These are phyloP conservation scores for Aspergillus tanneri DNA, from an alignment of 2,329 filamentous ascomycete species.

Conservation along the genomic window DNA sequence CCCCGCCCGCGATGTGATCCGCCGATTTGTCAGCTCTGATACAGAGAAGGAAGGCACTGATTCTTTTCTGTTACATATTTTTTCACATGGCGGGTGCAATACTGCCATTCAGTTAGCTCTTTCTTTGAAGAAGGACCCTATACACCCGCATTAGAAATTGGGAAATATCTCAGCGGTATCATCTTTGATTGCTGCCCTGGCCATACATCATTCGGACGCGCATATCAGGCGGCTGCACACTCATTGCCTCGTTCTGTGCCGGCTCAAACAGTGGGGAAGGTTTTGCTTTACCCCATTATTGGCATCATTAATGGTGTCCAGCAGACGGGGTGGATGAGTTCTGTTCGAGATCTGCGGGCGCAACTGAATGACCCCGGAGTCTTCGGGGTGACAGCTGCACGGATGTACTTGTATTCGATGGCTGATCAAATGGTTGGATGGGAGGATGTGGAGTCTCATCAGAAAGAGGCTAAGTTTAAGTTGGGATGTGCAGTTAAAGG, in stretches of 20 bases:
- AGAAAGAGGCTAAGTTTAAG: conserved; percentile 13
- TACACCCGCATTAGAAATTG: neutral
- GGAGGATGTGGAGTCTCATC: conserved; percentile 21
- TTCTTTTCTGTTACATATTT: conserved; percentile 16
- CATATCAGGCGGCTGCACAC: conserved; percentile 9
- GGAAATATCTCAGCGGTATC: conserved; percentile 3
- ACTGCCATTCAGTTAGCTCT: conserved; percentile 9
- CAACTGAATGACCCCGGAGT: conserved; percentile 19
- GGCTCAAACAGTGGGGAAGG: conserved; percentile 12
- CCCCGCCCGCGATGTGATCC: conserved; percentile 7
- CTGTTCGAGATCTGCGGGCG: conserved; percentile 14
- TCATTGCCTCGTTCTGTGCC: conserved; percentile 13
- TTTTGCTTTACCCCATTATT: conserved; percentile 19
- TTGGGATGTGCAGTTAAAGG: conserved; percentile 15
- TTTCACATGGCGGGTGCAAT: conserved; percentile 19
- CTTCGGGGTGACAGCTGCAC: conserved; percentile 14
- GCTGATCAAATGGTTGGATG: conserved; percentile 21
- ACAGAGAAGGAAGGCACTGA: too few species aligned
- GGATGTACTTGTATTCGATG: conserved; percentile 22
- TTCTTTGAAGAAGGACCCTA: conserved; percentile 2
- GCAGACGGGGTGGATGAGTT: conserved; percentile 10
- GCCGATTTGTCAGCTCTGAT: neutral
- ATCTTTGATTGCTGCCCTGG: conserved; percentile 18
- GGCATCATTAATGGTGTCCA: conserved; percentile 16
- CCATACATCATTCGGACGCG: conserved; percentile 9